Evolutionary conservation across 208 protist genomes (phyloP), one percentile per base, ranked within the genome.

Genomic region (Trypanosoma rangeli): DNA sequence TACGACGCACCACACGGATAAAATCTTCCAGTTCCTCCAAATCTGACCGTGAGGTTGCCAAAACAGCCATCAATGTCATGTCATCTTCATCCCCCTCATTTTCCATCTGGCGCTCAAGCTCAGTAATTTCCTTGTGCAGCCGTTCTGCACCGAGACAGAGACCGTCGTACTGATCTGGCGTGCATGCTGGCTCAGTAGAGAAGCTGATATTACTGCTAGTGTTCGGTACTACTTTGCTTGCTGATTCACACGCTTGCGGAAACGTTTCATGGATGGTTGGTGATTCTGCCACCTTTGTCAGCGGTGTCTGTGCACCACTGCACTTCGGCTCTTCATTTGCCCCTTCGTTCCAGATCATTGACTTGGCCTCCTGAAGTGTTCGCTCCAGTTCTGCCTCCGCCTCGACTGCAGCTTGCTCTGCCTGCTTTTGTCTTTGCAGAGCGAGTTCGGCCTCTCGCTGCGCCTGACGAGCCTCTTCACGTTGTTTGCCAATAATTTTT

Each of bases 31-130:
- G 76, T 73, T 96, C 91, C 75, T 96, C 88, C 10, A 96, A 76
- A 64, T 96, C 91, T 0, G 91, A 73, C 5, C 91, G 82, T 26
- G 88, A 96, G 18, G 74, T 83, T 26, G 91, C 91, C n/a, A 96
- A 80, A 9, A 94, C 91, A n/a, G 88, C 79, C 91, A 96, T 96
- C n/a, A 96, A 80, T n/a, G 91, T 96, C 78, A 93, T 89, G 60
- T 96, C 91, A 68, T 96, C 87, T 74, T 96, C 91, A 56, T 91
- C 85, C 54, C 83, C 88, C 56, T 70, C 89, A 26, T 72, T 65
- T 78, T 95, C 90, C 90, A 96, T 96, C 69, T 96, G 88, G 26
- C 70, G 55, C 80, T 96, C 91, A 49, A 96, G 79, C 15, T 83
- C 76, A 13, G 78, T 75, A 55, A 96, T 93, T 71, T 96, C 91